These are phyloP conservation scores for Epichloe bromicola DNA, from an alignment of 2,329 filamentous ascomycete species.

Conservation along the genomic window DNA sequence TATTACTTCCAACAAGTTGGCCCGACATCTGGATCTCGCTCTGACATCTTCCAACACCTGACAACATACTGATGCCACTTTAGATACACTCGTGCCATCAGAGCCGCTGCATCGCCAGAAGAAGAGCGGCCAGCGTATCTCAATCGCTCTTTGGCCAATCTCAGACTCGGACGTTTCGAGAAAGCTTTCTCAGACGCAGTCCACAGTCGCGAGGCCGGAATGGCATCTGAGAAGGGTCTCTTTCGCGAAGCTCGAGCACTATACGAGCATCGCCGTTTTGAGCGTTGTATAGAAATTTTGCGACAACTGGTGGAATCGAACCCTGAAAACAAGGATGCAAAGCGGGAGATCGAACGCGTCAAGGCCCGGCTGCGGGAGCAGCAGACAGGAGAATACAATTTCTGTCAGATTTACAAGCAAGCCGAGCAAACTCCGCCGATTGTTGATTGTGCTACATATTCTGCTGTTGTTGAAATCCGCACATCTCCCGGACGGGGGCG, in stretches of 20 bases:
- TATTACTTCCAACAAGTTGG: no score
- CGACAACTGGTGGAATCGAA: background rate
- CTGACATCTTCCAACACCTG: no score
- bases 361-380: slow-evolving; percentile 24
- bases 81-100: slow-evolving; percentile 26
- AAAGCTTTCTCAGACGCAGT: slow-evolving; percentile 19
- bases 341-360: slow-evolving; percentile 10
- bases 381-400: slow-evolving; percentile 26
- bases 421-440: background rate
- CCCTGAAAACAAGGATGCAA: background rate
- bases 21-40: no score
- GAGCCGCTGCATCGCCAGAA: slow-evolving; percentile 18
- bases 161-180: slow-evolving; percentile 16
- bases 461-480: slow-evolving; percentile 26
- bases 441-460: slow-evolving; percentile 35
- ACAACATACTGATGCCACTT: background rate
- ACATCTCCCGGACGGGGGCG: slow-evolving; percentile 27
- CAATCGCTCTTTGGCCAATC: slow-evolving; percentile 23
- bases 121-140: slow-evolving; percentile 21
- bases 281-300: slow-evolving; percentile 22
- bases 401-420: slow-evolving; percentile 7
- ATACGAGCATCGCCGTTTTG: slow-evolving; percentile 28
- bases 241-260: slow-evolving; percentile 32
- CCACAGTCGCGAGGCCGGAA: slow-evolving; percentile 4
- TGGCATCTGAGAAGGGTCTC: slow-evolving; percentile 27